Evolutionary conservation across 495 filamentous ascomycete genomes (phyloP), one percentile per base, ranked within the genome.

Genomic region (Pyronema domesticum): DNA sequence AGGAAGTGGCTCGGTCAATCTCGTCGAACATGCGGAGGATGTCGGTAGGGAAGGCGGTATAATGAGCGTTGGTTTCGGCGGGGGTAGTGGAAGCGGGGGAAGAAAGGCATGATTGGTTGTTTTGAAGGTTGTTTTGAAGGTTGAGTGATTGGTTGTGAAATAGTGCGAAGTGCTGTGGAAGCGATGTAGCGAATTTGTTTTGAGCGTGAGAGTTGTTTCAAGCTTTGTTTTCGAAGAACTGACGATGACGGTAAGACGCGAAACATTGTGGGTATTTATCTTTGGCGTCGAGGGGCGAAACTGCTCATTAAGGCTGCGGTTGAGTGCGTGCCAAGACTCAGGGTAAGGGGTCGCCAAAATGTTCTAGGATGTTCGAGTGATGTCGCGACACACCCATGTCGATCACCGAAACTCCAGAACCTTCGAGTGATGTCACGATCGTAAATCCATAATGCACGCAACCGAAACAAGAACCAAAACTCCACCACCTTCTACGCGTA

Each of bases 21-120:
- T 86, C 82, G 62, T 88, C 80, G 43, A 94, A 74, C 13, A 91
- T 70, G 46, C 77, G 79, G 75, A 89, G 84, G 61, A 89, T 17
- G 44, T 65, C 61, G 0, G 57, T 51, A n/a, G 60, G 61, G 56
- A 56, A 57, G 35, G 7, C 15, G 13, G 40, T 34, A 15, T n/a
- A 40, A 8, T 46, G 15, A 2, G 51, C 36, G 30, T 43, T 46
- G 46, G 40, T 53, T 39, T 39, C 37, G 7, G 54, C 37, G 40
- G 40, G 40, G 60, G 53, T 52, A 51, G 10, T 57, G 49, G 50
- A 54, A 64, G 46, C 58, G 62, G 8, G 58, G 55, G 53, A 60
- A 60, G 46, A 59, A 58, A 9, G 61, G 51, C 62, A 65, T 44
- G 47, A 42, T 45, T 53, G 35, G 11, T 34, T 47, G 45, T 1